phyloP scores from a whole-genome alignment of 2,329 filamentous ascomycete genomes.

The Claviceps digitariae region DNA sequence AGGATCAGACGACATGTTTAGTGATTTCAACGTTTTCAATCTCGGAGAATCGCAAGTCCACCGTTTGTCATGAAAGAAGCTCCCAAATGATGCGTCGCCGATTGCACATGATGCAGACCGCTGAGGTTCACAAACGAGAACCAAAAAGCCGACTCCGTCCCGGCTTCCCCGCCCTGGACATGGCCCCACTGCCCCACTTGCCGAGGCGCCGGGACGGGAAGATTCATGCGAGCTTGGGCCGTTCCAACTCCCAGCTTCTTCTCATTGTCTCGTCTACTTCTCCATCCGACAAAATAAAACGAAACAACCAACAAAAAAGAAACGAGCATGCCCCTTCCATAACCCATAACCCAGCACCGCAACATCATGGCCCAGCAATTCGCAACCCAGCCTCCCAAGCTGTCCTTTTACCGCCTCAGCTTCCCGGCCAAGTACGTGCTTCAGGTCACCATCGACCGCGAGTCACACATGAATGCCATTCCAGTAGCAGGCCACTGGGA shows the following conservation, averaged over 20 bases:
- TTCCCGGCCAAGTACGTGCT: constrained; percentile 34
- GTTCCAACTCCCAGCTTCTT: not conserved
- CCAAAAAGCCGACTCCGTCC: no score
- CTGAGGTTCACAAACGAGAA: no score
- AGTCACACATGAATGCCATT: constrained; percentile 32
- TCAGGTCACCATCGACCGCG: constrained; percentile 39
- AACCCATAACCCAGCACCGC: not conserved
- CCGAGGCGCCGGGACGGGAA: no score
- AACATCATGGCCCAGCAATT: constrained; percentile 6
- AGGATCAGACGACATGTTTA: not conserved
- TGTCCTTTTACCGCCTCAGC: constrained; percentile 18
- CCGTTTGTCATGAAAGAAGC: no score
- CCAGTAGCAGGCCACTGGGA: constrained; percentile 31
- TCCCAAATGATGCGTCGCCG: no score
- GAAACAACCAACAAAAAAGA: no score
- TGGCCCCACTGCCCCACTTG: not conserved
- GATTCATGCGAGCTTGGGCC: no score
- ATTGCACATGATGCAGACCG: no score
- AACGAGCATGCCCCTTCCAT: no score
- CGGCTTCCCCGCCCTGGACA: no score
- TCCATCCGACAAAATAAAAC: not conserved
- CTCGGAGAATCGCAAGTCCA: not conserved
- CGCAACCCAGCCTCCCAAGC: constrained; percentile 7
- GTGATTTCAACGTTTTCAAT: not conserved
- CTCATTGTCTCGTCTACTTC: no score